Percentiles rank a stretch among this genome's conserved stretches.
Evolutionary conservation across 192 early-diverging fungal genomes (phyloP).

Genomic region (Coemansia sp.): DNA sequence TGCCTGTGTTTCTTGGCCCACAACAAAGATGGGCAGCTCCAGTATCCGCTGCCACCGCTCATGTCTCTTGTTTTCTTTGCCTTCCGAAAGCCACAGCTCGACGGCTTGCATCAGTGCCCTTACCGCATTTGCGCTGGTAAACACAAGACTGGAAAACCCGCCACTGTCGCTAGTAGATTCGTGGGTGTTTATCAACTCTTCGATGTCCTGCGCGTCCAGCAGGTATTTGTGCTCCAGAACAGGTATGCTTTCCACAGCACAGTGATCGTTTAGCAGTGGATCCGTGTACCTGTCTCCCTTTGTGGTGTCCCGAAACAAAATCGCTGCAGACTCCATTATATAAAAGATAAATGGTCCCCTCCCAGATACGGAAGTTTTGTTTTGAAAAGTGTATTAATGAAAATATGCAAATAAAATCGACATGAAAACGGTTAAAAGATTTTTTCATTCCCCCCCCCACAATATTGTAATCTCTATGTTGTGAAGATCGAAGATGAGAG

Average conservation of each 20-base stretch:
- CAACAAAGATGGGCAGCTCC: constrained; percentile 37
- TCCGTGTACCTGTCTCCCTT: constrained; percentile 24
- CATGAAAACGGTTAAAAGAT: neutral
- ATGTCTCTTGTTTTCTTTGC: neutral
- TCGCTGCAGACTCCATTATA: constrained; percentile 14
- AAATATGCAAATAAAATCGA: neutral
- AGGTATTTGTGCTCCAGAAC: constrained; percentile 32
- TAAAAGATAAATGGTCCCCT: neutral
- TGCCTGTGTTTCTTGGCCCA: constrained; percentile 31
- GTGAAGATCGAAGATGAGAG: neutral
- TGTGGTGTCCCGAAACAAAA: constrained; percentile 35
- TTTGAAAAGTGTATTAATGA: neutral
- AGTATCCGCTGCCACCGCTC: constrained; percentile 16
- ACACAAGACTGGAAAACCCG: constrained; percentile 24
- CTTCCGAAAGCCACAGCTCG: constrained; percentile 6
- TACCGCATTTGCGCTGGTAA: constrained; percentile 46
- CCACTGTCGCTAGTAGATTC: constrained; percentile 3
- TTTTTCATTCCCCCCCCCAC: neutral
- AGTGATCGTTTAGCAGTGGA: constrained; percentile 19
- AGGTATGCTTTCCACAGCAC: constrained; percentile 17
- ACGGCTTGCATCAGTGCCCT: constrained; percentile 19
- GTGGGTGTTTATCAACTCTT: neutral
- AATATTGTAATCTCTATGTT: neutral
- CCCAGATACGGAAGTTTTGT: too few relatives aligned
- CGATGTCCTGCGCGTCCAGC: constrained; percentile 13